Base-by-base conservation (phyloP, 2,329 filamentous ascomycete genomes). In the Penicillium sp. region DNA sequence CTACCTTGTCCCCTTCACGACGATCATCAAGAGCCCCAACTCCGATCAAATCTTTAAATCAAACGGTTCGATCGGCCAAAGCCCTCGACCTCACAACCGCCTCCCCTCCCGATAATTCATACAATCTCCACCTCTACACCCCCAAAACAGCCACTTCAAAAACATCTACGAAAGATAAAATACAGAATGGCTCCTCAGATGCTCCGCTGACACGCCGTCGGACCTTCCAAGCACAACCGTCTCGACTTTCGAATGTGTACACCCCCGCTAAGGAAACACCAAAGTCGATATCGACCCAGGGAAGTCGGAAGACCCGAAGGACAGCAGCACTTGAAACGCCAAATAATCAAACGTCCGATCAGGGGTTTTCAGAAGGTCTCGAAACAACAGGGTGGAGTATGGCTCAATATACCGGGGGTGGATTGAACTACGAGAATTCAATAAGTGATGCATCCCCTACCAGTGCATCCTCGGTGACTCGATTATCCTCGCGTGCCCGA, bases 401-500 rank as follows among this genome's bases (percentile, higher is more conserved):
- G 26, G 50, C 52, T 29, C 59, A 62, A 17, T 57, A 61, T 41
- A 52, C 52, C 9, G 12, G 34, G 46, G 51, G 49, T 9, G 52
- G 36, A 8, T 23, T 48, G 29, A 49, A 30, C 9, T 34, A 49
- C 7, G 46, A 61, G 33, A 46, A 43, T 37, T 40, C 54, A n/a
- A 45, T 32, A 9, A 26, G 21, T n/a, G 59, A 23, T 30, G 41
- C 44, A 29, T 44, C 52, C 13, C 56, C 58, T n/a, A 52, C 63
- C 33, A 44, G 55, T 41, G 27, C 55, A 24, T 51, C 39, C 34
- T 59, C 58, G 3, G 52, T 44, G 33, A 54, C 53, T 17, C 60
- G 63, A 15, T 49, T 61, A 17, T 69, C 68, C 17, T 55, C 47
- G 12, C 62, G 68, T 5, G 15, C 45, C n/a, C 42, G 53, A 15